phyloP scores from a whole-genome alignment of 331 rosid species.

The Telfairia occidentalis region DNA sequence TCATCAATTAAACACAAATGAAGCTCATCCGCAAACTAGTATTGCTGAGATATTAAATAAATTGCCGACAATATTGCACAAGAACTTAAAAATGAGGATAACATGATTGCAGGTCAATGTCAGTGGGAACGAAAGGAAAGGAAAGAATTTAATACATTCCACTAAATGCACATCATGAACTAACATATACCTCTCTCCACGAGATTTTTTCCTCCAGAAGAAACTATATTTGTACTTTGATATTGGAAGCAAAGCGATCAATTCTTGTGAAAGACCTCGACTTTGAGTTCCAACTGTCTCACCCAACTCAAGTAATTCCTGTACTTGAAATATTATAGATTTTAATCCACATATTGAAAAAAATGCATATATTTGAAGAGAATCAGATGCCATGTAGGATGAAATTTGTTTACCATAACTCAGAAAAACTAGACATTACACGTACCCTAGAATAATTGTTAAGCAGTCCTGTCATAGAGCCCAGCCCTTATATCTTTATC shows the following conservation, averaged over 20 bases:
- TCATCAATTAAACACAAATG: not conserved
- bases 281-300: constrained; percentile 93
- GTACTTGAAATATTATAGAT: constrained; percentile 14
- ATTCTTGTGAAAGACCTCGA: constrained; percentile 86
- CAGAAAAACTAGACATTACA: not conserved
- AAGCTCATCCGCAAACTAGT: not conserved
- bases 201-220: constrained; percentile 66
- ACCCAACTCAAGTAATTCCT: constrained; percentile 90
- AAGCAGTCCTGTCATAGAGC: not conserved
- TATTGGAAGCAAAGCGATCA: constrained; percentile 73
- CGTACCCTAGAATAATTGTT: not conserved
- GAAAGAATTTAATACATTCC: not conserved
- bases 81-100: not conserved
- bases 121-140: not conserved
- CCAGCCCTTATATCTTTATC: not conserved
- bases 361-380: not conserved
- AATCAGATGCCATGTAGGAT: not conserved
- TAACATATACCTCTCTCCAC: constrained; percentile 59
- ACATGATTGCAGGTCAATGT: not conserved
- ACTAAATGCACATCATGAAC: not conserved
- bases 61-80: not conserved
- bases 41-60: not conserved
- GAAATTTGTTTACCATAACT: not conserved
- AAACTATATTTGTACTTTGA: constrained; percentile 80
- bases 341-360: constrained; percentile 1